phyloP scores from a whole-genome alignment of 2,329 filamentous ascomycete species.

The Coniochaeta prunicola region DNA sequence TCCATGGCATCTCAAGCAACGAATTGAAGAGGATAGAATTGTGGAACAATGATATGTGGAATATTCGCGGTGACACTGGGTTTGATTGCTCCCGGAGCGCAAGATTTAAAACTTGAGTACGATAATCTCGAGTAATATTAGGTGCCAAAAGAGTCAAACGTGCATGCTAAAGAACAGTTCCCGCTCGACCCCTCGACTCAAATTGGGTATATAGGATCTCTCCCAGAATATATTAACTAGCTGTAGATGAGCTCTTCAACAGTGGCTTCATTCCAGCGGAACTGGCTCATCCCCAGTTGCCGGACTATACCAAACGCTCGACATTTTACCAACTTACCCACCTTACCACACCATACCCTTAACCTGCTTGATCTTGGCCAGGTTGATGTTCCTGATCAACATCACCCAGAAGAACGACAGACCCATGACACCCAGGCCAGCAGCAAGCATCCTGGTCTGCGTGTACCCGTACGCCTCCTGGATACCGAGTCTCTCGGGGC shows the following conservation, averaged over 20 bases:
- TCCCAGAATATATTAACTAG: too few species aligned
- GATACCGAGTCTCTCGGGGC: slow-evolving; percentile 40
- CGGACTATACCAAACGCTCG: neutral
- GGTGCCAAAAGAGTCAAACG: too few species aligned
- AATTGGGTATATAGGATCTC: too few species aligned
- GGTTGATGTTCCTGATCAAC: slow-evolving; percentile 41
- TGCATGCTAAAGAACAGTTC: too few species aligned
- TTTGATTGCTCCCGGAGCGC: too few species aligned
- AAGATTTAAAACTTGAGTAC: too few species aligned
- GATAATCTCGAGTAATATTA: too few species aligned
- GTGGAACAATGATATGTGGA: too few species aligned
- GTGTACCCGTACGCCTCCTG: slow-evolving; percentile 50
- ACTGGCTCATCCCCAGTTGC: neutral
- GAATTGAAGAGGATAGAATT: too few species aligned
- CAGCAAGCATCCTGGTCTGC: slow-evolving; percentile 39
- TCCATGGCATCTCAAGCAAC: too few species aligned
- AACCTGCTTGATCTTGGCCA: slow-evolving; percentile 38
- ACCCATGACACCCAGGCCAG: slow-evolving; percentile 23
- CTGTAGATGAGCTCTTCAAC: neutral
- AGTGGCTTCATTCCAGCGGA: neutral
- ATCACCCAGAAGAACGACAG: slow-evolving; percentile 29
- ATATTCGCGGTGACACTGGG: too few species aligned
- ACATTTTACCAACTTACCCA: neutral
- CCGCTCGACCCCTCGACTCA: too few species aligned
- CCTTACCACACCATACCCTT: slow-evolving; percentile 29